Percentiles rank a stretch among this genome's conserved stretches.
Conservation (phyloP, 2,329 filamentous ascomycete genomes). For the Intubia oerlemansii region DNA sequence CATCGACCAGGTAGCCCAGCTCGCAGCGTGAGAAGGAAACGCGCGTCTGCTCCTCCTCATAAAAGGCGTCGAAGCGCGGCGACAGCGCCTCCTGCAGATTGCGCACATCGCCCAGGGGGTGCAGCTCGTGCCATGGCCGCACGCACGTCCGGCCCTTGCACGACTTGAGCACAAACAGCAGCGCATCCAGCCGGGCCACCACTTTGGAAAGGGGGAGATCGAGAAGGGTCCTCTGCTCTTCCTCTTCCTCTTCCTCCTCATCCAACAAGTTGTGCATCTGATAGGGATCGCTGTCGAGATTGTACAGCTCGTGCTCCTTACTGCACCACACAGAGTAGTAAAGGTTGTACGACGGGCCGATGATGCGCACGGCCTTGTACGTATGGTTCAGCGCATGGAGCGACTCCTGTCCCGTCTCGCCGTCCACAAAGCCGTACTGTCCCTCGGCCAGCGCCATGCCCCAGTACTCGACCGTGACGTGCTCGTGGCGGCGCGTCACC, state of each 20-base stretch:
- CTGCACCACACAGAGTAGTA: constrained; percentile 51
- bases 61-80: constrained; percentile 28
- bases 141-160: constrained; percentile 32
- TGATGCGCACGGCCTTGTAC: constrained; percentile 37
- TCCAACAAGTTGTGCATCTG: constrained; percentile 31
- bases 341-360: constrained; percentile 31
- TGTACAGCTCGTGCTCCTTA: constrained; percentile 44
- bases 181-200: constrained; percentile 29
- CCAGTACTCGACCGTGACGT: constrained; percentile 38
- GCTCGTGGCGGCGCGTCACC: constrained; percentile 32
- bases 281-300: constrained; percentile 24
- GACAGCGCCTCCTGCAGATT: constrained; percentile 29
- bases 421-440: constrained; percentile 8
- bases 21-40: constrained; percentile 32
- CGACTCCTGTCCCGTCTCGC: too few species aligned
- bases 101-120: constrained; percentile 28
- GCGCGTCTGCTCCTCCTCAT: constrained; percentile 21
- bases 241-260: too few species aligned
- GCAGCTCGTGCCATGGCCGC: constrained; percentile 33
- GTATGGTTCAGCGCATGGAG: constrained; percentile 23
- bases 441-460: constrained; percentile 20
- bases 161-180: constrained; percentile 38
- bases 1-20: constrained; percentile 30
- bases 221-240: constrained; percentile 12
- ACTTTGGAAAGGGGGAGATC: constrained; percentile 18